phyloP scores from a whole-genome alignment of 208 protist genomes.

The Trypanosoma conorhini region DNA sequence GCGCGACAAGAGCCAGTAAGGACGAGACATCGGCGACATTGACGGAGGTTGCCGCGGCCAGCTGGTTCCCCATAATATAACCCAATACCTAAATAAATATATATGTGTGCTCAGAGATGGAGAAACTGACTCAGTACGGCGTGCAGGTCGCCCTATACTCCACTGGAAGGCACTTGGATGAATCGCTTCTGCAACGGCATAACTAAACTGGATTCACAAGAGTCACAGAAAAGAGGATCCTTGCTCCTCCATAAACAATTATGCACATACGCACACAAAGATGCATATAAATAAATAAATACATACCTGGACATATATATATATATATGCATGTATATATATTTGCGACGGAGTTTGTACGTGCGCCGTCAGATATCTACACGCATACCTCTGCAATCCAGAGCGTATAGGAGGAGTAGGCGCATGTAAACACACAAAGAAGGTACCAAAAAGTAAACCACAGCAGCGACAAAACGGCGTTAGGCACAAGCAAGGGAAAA shows the following conservation, averaged over 20 bases:
- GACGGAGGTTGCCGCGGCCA: slow-evolving; percentile 53
- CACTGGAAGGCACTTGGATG: neutral
- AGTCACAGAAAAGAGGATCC: neutral
- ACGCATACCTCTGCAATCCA: neutral
- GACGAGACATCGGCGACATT: slow-evolving; percentile 61
- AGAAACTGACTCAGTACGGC: neutral
- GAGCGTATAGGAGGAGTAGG: neutral
- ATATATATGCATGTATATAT: slow-evolving; percentile 17
- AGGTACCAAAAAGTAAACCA: neutral
- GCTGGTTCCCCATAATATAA: slow-evolving; percentile 75
- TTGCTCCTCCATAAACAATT: neutral
- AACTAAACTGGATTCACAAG: neutral
- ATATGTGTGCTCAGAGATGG: neutral
- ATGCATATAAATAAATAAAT: slow-evolving; percentile 10
- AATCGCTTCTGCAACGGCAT: neutral
- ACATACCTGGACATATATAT: slow-evolving; percentile 6
- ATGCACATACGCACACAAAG: neutral
- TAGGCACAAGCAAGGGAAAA: neutral
- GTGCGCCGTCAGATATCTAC: neutral
- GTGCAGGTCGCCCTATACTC: neutral
- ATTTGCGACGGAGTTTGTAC: too few species aligned
- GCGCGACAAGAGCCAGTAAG: slow-evolving; percentile 44
- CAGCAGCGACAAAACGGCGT: neutral
- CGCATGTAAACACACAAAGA: neutral
- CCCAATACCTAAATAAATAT: slow-evolving; percentile 6